Conservation (phyloP, 2,329 filamentous ascomycete species). For the Hirsutella minnesotensis region DNA sequence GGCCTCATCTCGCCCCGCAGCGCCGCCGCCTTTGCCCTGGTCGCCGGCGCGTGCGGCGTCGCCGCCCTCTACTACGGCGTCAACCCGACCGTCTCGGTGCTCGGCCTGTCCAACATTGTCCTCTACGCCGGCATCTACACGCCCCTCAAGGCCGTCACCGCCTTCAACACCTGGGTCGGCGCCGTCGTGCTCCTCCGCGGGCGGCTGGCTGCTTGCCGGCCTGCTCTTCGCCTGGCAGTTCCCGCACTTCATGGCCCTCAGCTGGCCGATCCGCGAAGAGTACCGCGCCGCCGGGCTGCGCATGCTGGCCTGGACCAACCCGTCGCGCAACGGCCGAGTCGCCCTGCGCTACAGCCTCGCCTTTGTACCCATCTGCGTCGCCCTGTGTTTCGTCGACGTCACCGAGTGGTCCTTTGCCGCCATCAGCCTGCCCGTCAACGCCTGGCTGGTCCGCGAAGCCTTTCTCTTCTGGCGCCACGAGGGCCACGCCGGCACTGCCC, state of each 20-base stretch:
- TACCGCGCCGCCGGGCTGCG: slow-evolving; percentile 61
- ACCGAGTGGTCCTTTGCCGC: slow-evolving; percentile 78
- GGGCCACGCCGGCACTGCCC: slow-evolving; percentile 68
- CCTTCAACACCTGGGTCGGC: slow-evolving; percentile 89
- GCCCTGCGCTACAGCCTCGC: slow-evolving; percentile 75
- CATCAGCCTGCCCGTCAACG: slow-evolving; percentile 72
- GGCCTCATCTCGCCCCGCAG: slow-evolving; percentile 59
- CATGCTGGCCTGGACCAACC: slow-evolving; percentile 81
- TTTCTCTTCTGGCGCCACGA: slow-evolving; percentile 69
- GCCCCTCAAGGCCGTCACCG: slow-evolving; percentile 76
- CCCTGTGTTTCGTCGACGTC: slow-evolving; percentile 64
- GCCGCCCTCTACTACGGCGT: slow-evolving; percentile 76
- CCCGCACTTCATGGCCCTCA: slow-evolving; percentile 92
- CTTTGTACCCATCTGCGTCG: slow-evolving; percentile 79
- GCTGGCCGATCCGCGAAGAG: slow-evolving; percentile 79
- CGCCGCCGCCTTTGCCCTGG: slow-evolving; percentile 69
- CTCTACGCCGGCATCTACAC: slow-evolving; percentile 92
- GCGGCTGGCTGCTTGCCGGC: slow-evolving; percentile 80
- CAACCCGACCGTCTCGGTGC: slow-evolving; percentile 81
- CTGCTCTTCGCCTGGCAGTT: slow-evolving; percentile 95
- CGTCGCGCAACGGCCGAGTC: slow-evolving; percentile 73
- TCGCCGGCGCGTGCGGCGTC: slow-evolving; percentile 57
- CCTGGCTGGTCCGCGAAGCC: slow-evolving; percentile 74
- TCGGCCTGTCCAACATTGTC: slow-evolving; percentile 74
- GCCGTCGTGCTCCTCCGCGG: slow-evolving; percentile 64